Conservation (phyloP, 2,329 filamentous ascomycete genomes). For the Sclerotinia sclerotiorum region DNA sequence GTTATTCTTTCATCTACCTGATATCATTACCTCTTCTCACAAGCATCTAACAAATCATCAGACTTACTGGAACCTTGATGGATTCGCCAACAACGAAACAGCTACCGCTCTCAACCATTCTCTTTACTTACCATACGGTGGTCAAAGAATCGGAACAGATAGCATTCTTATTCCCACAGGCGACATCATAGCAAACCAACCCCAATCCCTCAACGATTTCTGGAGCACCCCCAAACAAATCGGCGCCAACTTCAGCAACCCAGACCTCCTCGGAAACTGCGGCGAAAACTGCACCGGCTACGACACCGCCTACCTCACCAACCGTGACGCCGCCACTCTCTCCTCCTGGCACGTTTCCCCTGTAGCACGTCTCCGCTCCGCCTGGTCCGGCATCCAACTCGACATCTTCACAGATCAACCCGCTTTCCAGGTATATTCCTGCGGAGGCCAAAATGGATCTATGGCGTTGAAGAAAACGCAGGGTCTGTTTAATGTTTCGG, state of each 20-base stretch:
- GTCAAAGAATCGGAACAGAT: constrained; percentile 67
- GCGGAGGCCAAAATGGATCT: constrained; percentile 71
- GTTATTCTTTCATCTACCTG: constrained; percentile 12
- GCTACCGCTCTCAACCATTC: constrained; percentile 67
- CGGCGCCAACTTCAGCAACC: constrained; percentile 64
- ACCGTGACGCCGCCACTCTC: constrained; percentile 55
- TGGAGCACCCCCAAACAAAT: constrained; percentile 81
- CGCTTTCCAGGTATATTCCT: constrained; percentile 86
- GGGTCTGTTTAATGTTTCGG: constrained; percentile 55
- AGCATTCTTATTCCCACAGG: constrained; percentile 74
- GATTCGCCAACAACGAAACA: constrained; percentile 72
- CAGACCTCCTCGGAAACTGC: constrained; percentile 70
- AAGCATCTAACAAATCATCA: constrained; percentile 42
- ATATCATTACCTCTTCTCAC: neutral
- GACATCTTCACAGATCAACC: constrained; percentile 82
- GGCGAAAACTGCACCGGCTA: constrained; percentile 82
- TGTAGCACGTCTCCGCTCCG: constrained; percentile 66
- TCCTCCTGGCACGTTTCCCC: constrained; percentile 65
- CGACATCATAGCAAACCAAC: constrained; percentile 67
- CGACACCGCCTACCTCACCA: constrained; percentile 69
- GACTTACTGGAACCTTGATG: constrained; percentile 82
- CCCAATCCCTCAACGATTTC: constrained; percentile 73
- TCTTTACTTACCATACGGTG: constrained; percentile 70
- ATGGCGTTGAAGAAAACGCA: constrained; percentile 69
- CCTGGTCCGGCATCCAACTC: constrained; percentile 79